Conservation (phyloP, 73 alveolate genomes). For the Paramecium biaurelia region DNA sequence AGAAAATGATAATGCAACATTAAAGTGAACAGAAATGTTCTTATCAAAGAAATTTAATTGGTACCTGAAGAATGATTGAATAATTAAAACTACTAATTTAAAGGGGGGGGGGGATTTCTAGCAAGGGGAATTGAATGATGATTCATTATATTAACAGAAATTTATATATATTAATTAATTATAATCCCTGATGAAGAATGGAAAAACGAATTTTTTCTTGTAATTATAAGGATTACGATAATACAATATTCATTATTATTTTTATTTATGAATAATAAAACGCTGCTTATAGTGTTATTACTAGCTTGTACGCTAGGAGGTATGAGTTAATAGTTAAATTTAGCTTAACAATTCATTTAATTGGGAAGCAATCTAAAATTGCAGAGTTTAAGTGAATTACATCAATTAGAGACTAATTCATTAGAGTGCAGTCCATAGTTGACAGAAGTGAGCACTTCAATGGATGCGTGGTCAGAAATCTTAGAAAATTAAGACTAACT, state of each 20-base stretch:
- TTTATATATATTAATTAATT: background rate
- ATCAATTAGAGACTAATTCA: background rate
- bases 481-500: background rate
- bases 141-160: background rate
- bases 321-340: background rate
- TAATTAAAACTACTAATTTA: background rate
- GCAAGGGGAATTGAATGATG: background rate
- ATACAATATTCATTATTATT: background rate
- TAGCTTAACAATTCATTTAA: constrained; percentile 43
- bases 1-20: background rate
- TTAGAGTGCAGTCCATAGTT: background rate
- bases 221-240: background rate
- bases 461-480: constrained; percentile 47
- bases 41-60: background rate
- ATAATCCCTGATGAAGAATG: background rate
- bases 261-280: constrained; percentile 2
- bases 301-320: constrained; percentile 7
- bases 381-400: constrained; percentile 4
- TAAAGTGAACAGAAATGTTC: background rate
- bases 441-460: background rate
- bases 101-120: background rate
- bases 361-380: background rate
- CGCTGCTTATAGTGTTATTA: constrained; percentile 7
- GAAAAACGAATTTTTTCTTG: background rate
- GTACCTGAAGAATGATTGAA: background rate